Evolutionary conservation across 1,139 yeast genomes (phyloP).

Genomic region (Geotrichum australiense): DNA sequence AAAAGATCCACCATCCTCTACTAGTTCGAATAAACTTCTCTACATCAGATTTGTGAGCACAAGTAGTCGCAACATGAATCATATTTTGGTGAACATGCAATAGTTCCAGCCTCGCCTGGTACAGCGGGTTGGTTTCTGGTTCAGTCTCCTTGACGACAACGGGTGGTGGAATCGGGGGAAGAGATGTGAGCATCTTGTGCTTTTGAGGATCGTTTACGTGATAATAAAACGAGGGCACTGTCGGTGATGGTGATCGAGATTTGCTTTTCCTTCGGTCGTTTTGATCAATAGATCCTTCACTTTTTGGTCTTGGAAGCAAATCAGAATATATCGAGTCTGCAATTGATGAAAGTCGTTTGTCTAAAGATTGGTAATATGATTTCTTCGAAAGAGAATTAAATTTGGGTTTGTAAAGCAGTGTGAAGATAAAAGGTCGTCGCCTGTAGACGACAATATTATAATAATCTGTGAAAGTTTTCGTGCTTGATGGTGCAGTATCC

Average conservation of each 20-base stretch:
- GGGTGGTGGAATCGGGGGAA: conserved; percentile 25
- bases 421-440: conserved; percentile 27
- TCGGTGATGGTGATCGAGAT: conserved; percentile 1
- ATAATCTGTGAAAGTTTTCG: conserved; percentile 6
- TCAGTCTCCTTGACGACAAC: conserved; percentile 13
- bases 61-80: conserved; percentile 19
- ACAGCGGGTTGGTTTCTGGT: conserved; percentile 13
- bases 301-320: conserved; percentile 9
- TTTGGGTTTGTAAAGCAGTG: conserved; percentile 22
- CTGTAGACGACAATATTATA: conserved; percentile 25
- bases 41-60: conserved; percentile 21
- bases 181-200: conserved; percentile 23
- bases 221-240: conserved; percentile 22
- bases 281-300: too few species aligned
- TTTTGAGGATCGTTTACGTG: conserved; percentile 22
- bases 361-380: conserved; percentile 23
- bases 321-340: conserved; percentile 28
- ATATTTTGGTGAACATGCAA: conserved; percentile 28
- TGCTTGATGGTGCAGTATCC: neutral
- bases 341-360: conserved; percentile 28
- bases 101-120: conserved; percentile 22
- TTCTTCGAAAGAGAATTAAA: conserved; percentile 18
- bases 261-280: neutral
- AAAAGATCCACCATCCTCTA: conserved; percentile 31
- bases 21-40: conserved; percentile 29